phyloP scores from a whole-genome alignment of 2,329 filamentous ascomycete species.

The Fusarium dlaminii region DNA sequence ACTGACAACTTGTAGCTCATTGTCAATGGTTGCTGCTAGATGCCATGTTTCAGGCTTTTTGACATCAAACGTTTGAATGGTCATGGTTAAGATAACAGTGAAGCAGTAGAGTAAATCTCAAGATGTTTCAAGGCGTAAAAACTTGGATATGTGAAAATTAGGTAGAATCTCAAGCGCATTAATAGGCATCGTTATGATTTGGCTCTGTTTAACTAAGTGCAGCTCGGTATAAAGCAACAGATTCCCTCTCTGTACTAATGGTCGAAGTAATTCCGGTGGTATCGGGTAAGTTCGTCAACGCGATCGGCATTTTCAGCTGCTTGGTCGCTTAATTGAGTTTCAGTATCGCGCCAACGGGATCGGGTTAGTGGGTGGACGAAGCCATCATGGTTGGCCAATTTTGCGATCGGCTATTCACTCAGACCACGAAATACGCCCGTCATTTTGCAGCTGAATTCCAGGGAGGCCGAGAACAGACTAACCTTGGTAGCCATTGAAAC shows the following conservation, averaged over 20 bases:
- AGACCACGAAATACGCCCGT: too few relatives aligned
- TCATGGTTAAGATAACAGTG: background rate
- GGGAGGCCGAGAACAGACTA: background rate
- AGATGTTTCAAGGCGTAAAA: background rate
- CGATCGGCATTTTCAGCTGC: background rate
- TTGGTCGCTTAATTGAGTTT: background rate
- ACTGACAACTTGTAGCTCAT: background rate
- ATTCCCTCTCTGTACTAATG: background rate
- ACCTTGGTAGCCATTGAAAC: accelerated
- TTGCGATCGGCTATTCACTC: background rate
- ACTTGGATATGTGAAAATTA: accelerated
- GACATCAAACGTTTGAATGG: background rate
- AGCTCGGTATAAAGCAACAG: too few relatives aligned
- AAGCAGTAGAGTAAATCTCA: background rate
- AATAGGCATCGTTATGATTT: too few relatives aligned
- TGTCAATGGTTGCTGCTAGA: background rate
- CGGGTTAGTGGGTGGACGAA: background rate
- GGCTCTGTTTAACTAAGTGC: accelerated
- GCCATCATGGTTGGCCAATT: background rate
- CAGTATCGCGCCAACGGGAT: accelerated
- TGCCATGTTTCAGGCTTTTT: background rate
- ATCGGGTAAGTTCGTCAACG: background rate
- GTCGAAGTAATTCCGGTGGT: accelerated
- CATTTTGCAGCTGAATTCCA: background rate
- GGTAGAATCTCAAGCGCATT: accelerated